These are phyloP conservation scores for Cubamyces sp. DNA, from an alignment of 768 basidiomycete genomes.

Conservation along the genomic window DNA sequence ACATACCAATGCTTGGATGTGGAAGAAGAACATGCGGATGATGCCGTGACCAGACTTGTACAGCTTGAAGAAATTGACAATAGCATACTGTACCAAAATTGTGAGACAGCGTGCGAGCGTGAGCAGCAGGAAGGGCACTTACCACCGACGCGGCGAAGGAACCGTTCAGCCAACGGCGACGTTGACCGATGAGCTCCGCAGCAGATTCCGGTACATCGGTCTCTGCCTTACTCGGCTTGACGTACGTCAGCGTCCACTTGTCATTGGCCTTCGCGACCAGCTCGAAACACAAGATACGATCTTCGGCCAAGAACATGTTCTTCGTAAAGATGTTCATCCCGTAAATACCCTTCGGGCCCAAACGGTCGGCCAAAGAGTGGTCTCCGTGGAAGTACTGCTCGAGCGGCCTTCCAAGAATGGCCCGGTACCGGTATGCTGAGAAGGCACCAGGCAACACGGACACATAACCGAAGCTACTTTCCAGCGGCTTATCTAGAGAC, in stretches of 20 bases:
- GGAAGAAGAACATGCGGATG: slow-evolving; percentile 96
- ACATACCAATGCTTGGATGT: slow-evolving; percentile 86
- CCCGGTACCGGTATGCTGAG: slow-evolving; percentile 93
- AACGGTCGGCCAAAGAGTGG: slow-evolving; percentile 86
- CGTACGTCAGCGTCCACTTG: slow-evolving; percentile 88
- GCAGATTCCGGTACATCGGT: slow-evolving; percentile 97
- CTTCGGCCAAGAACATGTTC: slow-evolving; percentile 90
- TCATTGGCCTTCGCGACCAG: slow-evolving; percentile 89
- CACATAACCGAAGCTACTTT: slow-evolving; percentile 95
- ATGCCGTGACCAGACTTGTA: slow-evolving; percentile 88
- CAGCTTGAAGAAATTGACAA: slow-evolving; percentile 91
- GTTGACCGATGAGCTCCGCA: slow-evolving; percentile 90
- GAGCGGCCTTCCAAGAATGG: slow-evolving; percentile 86
- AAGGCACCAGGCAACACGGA: slow-evolving; percentile 96
- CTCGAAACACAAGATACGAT: slow-evolving; percentile 97
- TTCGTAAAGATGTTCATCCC: slow-evolving; percentile 98
- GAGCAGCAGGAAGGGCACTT: slow-evolving; percentile 36
- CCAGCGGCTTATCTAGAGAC: slow-evolving; percentile 81
- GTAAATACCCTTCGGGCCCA: slow-evolving; percentile 91
- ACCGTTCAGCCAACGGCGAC: slow-evolving; percentile 96
- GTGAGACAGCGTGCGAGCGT: neutral
- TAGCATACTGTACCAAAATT: slow-evolving; percentile 62
- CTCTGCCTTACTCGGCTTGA: slow-evolving; percentile 95
- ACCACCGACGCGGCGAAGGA: slow-evolving; percentile 93
- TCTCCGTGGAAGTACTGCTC: slow-evolving; percentile 90